These are phyloP conservation scores for Crepidotus variabilis DNA, from an alignment of 768 basidiomycete species.

Conservation along the genomic window DNA sequence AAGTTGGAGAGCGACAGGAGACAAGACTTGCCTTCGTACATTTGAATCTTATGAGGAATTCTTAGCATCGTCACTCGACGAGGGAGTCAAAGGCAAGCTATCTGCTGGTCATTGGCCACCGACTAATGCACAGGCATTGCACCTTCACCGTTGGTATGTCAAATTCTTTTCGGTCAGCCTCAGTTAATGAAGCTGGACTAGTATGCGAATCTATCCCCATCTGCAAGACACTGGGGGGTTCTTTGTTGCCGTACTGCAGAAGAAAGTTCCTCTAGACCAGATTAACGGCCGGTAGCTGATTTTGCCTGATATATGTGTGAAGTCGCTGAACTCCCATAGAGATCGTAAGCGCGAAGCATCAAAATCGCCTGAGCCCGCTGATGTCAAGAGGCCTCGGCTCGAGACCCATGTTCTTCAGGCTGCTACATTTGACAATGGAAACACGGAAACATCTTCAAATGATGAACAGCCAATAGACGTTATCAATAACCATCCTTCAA, in stretches of 20 bases:
- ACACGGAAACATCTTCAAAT: not conserved
- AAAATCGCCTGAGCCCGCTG: too few relatives aligned
- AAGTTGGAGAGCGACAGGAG: constrained; percentile 73
- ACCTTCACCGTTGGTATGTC: constrained; percentile 71
- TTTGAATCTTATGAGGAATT: constrained; percentile 64
- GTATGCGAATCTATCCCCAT: constrained; percentile 90
- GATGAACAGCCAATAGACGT: constrained; percentile 8
- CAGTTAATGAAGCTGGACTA: constrained; percentile 23
- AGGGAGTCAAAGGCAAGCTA: constrained; percentile 56
- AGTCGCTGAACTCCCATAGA: too few relatives aligned
- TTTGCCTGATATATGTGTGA: too few relatives aligned
- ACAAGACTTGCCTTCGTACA: constrained; percentile 43
- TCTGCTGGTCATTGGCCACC: constrained; percentile 80
- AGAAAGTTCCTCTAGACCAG: constrained; percentile 21
- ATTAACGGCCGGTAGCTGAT: too few relatives aligned
- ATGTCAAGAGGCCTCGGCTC: too few relatives aligned
- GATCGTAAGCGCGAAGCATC: too few relatives aligned
- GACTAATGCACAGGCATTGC: constrained; percentile 50
- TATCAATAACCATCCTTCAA: constrained; percentile 1
- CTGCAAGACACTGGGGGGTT: constrained; percentile 97
- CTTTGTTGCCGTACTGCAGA: constrained; percentile 88
- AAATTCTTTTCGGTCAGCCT: not conserved
- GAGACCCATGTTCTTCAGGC: too few relatives aligned
- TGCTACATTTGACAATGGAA: not conserved
- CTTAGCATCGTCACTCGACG: constrained; percentile 43